phyloP scores from a whole-genome alignment of 768 basidiomycete species.

The Panellus pusillus region DNA sequence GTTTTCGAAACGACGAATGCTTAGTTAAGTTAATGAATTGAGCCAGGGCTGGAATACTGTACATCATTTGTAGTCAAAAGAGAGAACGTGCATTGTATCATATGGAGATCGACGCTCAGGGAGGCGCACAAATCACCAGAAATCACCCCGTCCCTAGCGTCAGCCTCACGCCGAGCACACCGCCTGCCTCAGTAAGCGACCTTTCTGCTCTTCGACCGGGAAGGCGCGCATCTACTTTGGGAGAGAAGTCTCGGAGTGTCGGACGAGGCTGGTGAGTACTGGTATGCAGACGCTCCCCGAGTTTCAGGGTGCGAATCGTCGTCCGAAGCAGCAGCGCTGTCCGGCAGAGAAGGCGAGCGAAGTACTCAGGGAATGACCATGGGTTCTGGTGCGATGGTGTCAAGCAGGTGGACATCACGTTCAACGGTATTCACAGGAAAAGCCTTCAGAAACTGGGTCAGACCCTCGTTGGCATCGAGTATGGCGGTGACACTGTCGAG shows the following conservation, averaged over 20 bases:
- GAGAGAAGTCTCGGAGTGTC: slow-evolving; percentile 40
- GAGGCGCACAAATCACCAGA: too few relatives aligned
- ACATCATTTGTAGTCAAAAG: too few relatives aligned
- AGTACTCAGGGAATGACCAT: slow-evolving; percentile 11
- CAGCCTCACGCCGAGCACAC: slow-evolving; percentile 35
- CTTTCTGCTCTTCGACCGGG: slow-evolving; percentile 34
- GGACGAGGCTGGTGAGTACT: slow-evolving; percentile 43
- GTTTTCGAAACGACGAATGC: neutral
- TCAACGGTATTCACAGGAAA: too few relatives aligned
- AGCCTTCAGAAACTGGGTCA: too few relatives aligned
- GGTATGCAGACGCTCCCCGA: slow-evolving; percentile 33
- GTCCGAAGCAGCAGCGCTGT: slow-evolving; percentile 48
- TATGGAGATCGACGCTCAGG: neutral
- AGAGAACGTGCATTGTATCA: too few relatives aligned
- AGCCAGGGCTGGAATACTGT: too few relatives aligned
- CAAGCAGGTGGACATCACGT: too few relatives aligned
- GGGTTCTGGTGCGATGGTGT: too few relatives aligned
- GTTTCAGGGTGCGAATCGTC: too few relatives aligned
- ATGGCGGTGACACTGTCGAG: too few relatives aligned
- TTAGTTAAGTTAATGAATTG: neutral
- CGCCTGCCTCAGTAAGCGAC: slow-evolving; percentile 35
- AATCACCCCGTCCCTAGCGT: slow-evolving; percentile 29
- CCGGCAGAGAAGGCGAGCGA: slow-evolving; percentile 49
- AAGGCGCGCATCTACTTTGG: slow-evolving; percentile 34
- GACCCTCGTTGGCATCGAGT: too few relatives aligned